Percentiles rank a stretch among this genome's conserved stretches.
Conservation (phyloP, 805 yeast species). For the Yarrowia porcina region DNA sequence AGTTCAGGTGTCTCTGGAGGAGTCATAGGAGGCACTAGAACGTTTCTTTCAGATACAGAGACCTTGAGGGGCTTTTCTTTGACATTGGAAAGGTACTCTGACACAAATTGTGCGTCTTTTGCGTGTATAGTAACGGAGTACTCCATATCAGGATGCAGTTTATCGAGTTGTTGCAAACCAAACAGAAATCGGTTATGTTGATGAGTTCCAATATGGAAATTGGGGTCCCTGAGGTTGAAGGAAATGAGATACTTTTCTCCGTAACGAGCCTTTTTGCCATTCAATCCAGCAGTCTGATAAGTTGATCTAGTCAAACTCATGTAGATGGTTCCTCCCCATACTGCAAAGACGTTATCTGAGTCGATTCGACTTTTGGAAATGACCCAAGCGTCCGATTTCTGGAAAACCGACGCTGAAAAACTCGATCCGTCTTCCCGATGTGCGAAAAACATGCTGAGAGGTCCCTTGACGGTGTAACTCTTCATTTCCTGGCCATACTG, state of each 20-base stretch:
- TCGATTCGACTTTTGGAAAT: constrained; percentile 33
- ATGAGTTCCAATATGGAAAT: constrained; percentile 19
- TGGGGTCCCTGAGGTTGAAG: constrained; percentile 6
- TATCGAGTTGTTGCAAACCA: constrained; percentile 29
- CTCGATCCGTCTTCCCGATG: constrained; percentile 7
- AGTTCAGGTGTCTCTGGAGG: constrained; percentile 11
- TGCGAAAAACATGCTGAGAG: not conserved
- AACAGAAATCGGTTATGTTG: constrained; percentile 30
- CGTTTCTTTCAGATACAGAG: not conserved
- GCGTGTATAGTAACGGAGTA: not conserved
- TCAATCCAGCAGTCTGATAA: constrained; percentile 40
- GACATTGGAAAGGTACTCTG: not conserved
- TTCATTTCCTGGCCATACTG: constrained; percentile 1
- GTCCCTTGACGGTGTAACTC: constrained; percentile 1
- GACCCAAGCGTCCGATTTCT: constrained; percentile 1
- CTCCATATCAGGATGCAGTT: not conserved
- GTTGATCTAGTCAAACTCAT: constrained; percentile 38
- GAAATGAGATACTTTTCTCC: constrained; percentile 5
- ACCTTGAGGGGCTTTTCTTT: not conserved
- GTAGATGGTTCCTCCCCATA: constrained; percentile 35
- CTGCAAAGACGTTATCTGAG: constrained; percentile 38
- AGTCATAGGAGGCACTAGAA: not conserved
- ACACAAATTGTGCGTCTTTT: not conserved
- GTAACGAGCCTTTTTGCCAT: constrained; percentile 35
- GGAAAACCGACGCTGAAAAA: not conserved